Conservation (phyloP, 306 rosid genomes). For the Vicia sativa region DNA sequence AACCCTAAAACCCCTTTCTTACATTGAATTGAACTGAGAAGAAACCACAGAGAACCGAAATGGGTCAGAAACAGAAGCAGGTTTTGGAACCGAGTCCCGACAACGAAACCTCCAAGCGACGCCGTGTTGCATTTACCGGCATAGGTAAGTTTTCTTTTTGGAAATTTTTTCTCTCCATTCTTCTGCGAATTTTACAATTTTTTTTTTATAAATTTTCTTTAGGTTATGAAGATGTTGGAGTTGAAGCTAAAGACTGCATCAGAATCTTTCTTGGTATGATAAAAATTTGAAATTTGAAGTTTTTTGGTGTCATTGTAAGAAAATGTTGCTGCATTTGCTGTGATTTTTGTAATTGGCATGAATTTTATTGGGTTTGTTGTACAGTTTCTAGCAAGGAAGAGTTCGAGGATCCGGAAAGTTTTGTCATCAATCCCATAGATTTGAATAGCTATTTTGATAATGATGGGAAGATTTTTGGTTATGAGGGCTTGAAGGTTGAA, state of each 20-base stretch:
- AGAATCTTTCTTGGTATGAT: conserved; percentile 71
- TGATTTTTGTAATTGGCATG: not conserved
- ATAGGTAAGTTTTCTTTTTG: conserved; percentile 16
- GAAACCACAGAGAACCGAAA: conserved; percentile 16
- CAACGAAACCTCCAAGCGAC: conserved; percentile 62
- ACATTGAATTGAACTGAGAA: not conserved
- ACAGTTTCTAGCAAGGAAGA: conserved; percentile 80
- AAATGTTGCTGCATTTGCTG: not conserved
- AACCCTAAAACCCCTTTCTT: conserved; percentile 59
- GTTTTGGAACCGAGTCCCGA: conserved; percentile 37
- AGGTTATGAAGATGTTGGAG: conserved; percentile 59
- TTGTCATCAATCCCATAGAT: conserved; percentile 64
- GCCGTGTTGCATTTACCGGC: conserved; percentile 72
- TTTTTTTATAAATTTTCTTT: not conserved
- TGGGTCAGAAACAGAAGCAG: conserved; percentile 83
- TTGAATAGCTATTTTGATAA: conserved; percentile 69
- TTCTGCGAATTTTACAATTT: not conserved
- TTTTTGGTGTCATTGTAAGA: not conserved
- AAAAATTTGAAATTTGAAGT: not conserved
- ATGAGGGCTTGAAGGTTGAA: conserved; percentile 77
- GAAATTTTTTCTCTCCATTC: not conserved
- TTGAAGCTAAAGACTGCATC: conserved; percentile 85
- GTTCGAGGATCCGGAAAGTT: conserved; percentile 53
- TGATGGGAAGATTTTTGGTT: conserved; percentile 87
- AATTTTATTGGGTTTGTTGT: conserved; percentile 20